These are phyloP conservation scores for Mucor plumbeus DNA, from an alignment of 371 early-diverging fungal species.

Conservation along the genomic window DNA sequence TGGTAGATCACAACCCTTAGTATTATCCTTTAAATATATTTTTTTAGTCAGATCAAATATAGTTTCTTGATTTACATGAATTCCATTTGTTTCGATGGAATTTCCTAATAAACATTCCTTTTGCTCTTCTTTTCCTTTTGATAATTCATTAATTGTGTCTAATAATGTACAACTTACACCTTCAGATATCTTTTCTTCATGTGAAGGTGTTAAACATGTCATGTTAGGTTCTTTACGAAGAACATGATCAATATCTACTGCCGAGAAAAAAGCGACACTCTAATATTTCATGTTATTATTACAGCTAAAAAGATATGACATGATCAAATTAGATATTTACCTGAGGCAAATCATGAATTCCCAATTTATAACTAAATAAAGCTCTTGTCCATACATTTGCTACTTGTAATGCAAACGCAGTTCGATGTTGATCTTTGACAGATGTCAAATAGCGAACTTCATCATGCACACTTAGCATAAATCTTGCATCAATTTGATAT, in stretches of 20 bases:
- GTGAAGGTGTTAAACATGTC: slow-evolving; percentile 81
- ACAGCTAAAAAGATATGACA: not conserved
- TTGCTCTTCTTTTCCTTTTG: slow-evolving; percentile 19
- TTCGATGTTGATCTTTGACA: slow-evolving; percentile 77
- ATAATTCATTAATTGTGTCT: slow-evolving; percentile 45
- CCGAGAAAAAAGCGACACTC: slow-evolving; percentile 95
- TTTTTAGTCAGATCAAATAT: slow-evolving; percentile 2
- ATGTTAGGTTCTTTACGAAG: slow-evolving; percentile 91
- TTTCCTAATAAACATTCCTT: slow-evolving; percentile 31
- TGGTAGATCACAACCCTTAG: slow-evolving; percentile 15
- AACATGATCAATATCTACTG: slow-evolving; percentile 93
- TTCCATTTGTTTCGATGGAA: slow-evolving; percentile 2
- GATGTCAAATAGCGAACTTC: slow-evolving; percentile 91
- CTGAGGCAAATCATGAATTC: slow-evolving; percentile 88
- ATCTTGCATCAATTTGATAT: slow-evolving; percentile 82
- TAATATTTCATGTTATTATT: slow-evolving; percentile 23
- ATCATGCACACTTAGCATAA: slow-evolving; percentile 96
- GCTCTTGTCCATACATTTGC: slow-evolving; percentile 94
- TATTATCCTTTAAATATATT: slow-evolving; percentile 9
- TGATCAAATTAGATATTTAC: slow-evolving; percentile 39
- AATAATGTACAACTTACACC: slow-evolving; percentile 65
- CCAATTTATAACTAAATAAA: slow-evolving; percentile 84
- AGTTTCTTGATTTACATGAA: slow-evolving; percentile 2
- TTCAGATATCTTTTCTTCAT: slow-evolving; percentile 62
- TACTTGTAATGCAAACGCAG: slow-evolving; percentile 90